Conservation (phyloP, 345 rosid species). For the Heritiera fomes region DNA sequence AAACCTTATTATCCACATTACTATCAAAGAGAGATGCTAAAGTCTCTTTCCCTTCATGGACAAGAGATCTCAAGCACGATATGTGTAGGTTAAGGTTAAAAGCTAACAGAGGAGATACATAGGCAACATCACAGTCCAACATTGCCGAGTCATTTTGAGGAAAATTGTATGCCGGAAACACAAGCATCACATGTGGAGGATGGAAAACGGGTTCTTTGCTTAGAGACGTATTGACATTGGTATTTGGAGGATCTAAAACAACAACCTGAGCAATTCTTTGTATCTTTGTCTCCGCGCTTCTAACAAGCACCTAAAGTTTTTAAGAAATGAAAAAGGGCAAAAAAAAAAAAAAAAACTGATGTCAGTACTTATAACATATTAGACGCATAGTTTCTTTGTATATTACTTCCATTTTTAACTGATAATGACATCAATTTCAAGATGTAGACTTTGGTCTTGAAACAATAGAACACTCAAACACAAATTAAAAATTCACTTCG, state of each 20-base stretch:
- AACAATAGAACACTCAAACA: background rate
- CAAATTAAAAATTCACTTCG: background rate
- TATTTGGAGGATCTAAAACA: slow-evolving; percentile 77
- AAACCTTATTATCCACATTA: slow-evolving; percentile 42
- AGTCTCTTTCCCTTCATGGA: slow-evolving; percentile 55
- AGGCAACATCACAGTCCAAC: slow-evolving; percentile 60
- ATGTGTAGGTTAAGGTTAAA: slow-evolving; percentile 80
- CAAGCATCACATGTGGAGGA: slow-evolving; percentile 44
- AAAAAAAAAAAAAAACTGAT: background rate
- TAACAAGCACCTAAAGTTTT: slow-evolving; percentile 52
- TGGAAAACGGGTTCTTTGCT: slow-evolving; percentile 23
- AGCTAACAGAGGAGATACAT: slow-evolving; percentile 77
- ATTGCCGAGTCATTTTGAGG: slow-evolving; percentile 27
- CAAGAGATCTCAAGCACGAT: slow-evolving; percentile 68
- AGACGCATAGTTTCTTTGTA: background rate
- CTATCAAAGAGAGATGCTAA: slow-evolving; percentile 59
- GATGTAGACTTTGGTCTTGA: background rate
- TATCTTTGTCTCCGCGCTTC: slow-evolving; percentile 49
- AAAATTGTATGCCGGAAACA: slow-evolving; percentile 59
- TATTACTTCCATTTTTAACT: background rate
- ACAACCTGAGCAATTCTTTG: slow-evolving; percentile 67
- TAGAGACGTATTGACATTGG: slow-evolving; percentile 20
- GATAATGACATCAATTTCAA: background rate
- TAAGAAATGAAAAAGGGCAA: background rate
- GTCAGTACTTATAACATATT: background rate